Conservation (phyloP, 768 basidiomycete species). For the Collybia nuda region DNA sequence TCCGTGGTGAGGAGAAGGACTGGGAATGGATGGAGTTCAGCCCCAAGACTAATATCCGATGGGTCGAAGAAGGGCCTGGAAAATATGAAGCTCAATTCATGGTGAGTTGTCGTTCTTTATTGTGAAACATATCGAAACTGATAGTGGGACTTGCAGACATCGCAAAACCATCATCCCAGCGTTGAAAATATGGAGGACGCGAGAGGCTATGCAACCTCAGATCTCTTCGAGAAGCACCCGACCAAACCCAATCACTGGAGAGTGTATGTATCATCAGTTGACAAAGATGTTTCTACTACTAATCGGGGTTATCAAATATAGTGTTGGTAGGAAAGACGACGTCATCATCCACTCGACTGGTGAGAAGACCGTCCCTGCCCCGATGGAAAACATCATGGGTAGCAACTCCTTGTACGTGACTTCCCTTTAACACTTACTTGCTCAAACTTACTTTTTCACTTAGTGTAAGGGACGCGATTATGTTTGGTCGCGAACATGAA, state of each 20-base stretch:
- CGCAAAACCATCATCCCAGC: constrained; percentile 20
- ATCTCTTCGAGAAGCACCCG: constrained; percentile 43
- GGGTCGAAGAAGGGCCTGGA: constrained; percentile 27
- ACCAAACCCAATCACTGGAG: constrained; percentile 41
- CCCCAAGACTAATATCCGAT: constrained; percentile 19
- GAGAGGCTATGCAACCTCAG: constrained; percentile 42
- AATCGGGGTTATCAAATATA: constrained; percentile 2
- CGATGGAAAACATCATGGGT: constrained; percentile 22
- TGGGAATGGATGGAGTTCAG: constrained; percentile 13
- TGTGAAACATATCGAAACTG: not conserved
- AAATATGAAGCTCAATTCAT: constrained; percentile 35
- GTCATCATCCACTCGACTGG: constrained; percentile 27
- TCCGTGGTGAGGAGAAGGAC: constrained; percentile 14
- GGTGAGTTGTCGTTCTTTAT: constrained; percentile 18
- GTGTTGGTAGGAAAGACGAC: constrained; percentile 33
- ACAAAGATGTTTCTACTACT: not conserved
- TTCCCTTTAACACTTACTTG: not conserved
- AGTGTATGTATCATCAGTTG: constrained; percentile 25
- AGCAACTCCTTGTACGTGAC: constrained; percentile 20
- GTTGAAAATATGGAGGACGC: constrained; percentile 34
- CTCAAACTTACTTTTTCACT: not conserved
- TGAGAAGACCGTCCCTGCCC: constrained; percentile 30
- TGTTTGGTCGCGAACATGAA: constrained; percentile 40
- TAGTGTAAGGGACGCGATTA: constrained; percentile 31
- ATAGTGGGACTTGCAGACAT: constrained; percentile 17